Percentiles rank a stretch among this genome's conserved stretches.
phyloP scores from a whole-genome alignment of 352 stramenopile species.

The Phytophthora pini region DNA sequence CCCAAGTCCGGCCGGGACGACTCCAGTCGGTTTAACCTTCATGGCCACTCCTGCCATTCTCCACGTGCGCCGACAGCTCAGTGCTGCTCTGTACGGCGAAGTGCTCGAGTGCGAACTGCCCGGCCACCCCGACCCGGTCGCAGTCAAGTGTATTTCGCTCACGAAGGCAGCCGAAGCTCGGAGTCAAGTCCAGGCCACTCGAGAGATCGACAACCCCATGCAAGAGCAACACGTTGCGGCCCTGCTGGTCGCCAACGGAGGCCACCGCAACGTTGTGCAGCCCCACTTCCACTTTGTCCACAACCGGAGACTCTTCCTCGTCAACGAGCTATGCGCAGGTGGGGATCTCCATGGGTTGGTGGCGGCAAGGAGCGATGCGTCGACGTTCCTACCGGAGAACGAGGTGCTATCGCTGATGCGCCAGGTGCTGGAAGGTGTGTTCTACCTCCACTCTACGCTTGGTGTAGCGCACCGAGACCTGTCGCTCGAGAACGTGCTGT shows the following conservation, averaged over 20 bases:
- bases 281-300: constrained; percentile 33
- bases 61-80: constrained; percentile 26
- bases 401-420: constrained; percentile 45
- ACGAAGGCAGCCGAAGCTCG: constrained; percentile 9
- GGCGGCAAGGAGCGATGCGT: constrained; percentile 1
- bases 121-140: constrained; percentile 14
- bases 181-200: not conserved
- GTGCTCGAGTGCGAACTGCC: constrained; percentile 36
- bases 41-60: constrained; percentile 8
- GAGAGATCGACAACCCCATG: constrained; percentile 37
- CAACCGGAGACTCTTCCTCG: constrained; percentile 33
- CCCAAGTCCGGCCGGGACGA: not conserved
- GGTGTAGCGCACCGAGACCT: constrained; percentile 57
- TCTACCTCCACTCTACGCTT: constrained; percentile 48
- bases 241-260: constrained; percentile 21
- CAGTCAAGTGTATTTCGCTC: constrained; percentile 46
- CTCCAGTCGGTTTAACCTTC: not conserved
- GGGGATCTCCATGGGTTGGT: constrained; percentile 59
- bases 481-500: constrained; percentile 60
- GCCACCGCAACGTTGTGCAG: constrained; percentile 45
- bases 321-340: constrained; percentile 57
- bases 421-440: constrained; percentile 47
- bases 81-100: constrained; percentile 31
- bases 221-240: constrained; percentile 30
- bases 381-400: constrained; percentile 21